Evolutionary conservation across 2,329 filamentous ascomycete species (phyloP), one percentile per base, ranked within the genome.

Genomic region (Pleomassaria siparia): DNA sequence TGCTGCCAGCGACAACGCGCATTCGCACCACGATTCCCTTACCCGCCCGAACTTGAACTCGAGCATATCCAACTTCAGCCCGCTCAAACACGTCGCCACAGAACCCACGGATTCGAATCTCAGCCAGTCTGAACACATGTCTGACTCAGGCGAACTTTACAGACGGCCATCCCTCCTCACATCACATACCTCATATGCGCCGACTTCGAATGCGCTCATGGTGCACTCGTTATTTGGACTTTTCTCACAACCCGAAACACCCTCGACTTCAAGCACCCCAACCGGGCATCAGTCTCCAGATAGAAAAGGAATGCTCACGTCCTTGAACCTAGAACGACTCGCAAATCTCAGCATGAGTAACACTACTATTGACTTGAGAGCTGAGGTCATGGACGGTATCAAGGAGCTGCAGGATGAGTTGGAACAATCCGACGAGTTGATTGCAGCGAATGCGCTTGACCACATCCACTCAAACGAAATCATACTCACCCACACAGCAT

Each of bases 321-420:
- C 67, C 8, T 54, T 63, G 13, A 70, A 69, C 39, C 54, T 72
- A 15, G 66, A 71, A 46, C 61, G 76, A 64, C 55, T 73, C 59
- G 43, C 58, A 16, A 67, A 69, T 21, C 72, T 78, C 11, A 69
- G 70, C 55, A 61, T 54, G 49, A 62, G 56, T 40, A 53, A 59
- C 67, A 62, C 70, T 76, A 44, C 55, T 29, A 81, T 88, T 50
- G 87, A 95, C 53, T 78, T 97, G 49, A 88, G 91, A 51, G 89
- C 89, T 12, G 94, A 97, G 71, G 87, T 97, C 21, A 86, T 96
- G 56, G 89, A 94, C 60, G 94, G 91, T 33, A 96, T 99, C 62
- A 86, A 90, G 62, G 94, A 99, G 70, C 91, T 99, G 50, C 88
- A 95, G 70, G 94, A 99, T 65, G 94, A 99, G 73, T 85, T 99